Conservation (phyloP, 768 basidiomycete genomes). For the Termitomyces heimii region DNA sequence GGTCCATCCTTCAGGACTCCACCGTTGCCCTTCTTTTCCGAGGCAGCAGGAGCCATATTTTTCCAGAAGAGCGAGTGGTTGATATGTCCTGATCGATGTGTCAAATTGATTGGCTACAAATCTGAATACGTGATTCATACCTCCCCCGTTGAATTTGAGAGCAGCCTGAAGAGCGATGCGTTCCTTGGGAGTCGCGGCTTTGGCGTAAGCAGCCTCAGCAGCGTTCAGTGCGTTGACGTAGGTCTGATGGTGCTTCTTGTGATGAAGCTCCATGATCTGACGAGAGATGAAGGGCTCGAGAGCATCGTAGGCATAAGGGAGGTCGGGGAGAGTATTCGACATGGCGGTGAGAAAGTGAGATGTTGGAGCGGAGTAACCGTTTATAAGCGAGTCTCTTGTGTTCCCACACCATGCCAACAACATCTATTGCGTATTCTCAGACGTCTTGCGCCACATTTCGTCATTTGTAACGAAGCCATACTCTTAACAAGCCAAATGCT, state of each 20-base stretch:
- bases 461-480: neutral
- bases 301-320: conserved; percentile 80
- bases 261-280: conserved; percentile 94
- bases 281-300: conserved; percentile 91
- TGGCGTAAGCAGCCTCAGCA: conserved; percentile 73
- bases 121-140: conserved; percentile 34
- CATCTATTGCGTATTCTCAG: conserved; percentile 5
- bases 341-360: conserved; percentile 9
- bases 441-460: conserved; percentile 12
- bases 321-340: conserved; percentile 45
- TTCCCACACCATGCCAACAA: conserved; percentile 12
- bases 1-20: conserved; percentile 56
- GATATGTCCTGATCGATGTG: conserved; percentile 63
- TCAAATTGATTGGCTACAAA: conserved; percentile 4
- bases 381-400: conserved; percentile 8
- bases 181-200: conserved; percentile 64
- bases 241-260: conserved; percentile 93
- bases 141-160: conserved; percentile 95
- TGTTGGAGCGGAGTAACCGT: neutral
- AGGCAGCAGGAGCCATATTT: conserved; percentile 69
- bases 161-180: conserved; percentile 86
- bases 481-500: neutral
- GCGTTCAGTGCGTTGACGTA: conserved; percentile 92
- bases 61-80: conserved; percentile 97
- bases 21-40: conserved; percentile 50